phyloP scores from a whole-genome alignment of 2,329 filamentous ascomycete genomes.

The Mollisia scopiformis region DNA sequence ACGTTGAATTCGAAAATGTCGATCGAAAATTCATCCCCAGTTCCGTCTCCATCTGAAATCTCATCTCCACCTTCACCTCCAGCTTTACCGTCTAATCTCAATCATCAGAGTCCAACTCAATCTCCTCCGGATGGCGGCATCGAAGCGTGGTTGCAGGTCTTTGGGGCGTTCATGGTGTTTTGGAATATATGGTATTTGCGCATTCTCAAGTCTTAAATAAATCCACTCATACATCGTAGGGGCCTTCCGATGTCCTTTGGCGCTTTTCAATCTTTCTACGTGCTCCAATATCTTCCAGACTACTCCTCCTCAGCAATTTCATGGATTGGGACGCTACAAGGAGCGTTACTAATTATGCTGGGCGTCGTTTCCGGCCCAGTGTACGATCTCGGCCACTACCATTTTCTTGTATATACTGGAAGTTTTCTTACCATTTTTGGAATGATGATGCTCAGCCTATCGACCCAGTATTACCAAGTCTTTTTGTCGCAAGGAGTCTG shows the following conservation, averaged over 20 bases:
- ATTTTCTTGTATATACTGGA: slow-evolving; percentile 48
- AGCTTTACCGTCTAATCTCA: no score
- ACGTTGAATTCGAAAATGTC: no score
- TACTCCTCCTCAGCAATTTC: slow-evolving; percentile 49
- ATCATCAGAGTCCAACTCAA: no score
- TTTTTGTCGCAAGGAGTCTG: slow-evolving; percentile 44
- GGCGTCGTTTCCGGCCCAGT: slow-evolving; percentile 63
- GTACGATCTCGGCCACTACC: slow-evolving; percentile 64
- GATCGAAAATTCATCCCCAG: no score
- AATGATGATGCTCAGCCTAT: slow-evolving; percentile 39
- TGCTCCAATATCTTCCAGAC: no score
- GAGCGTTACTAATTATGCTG: slow-evolving; percentile 50
- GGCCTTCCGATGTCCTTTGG: no score
- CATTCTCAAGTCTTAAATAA: not conserved
- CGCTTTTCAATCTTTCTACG: no score
- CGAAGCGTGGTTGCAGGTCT: slow-evolving; percentile 57
- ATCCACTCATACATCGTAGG: no score
- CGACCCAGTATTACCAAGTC: slow-evolving; percentile 41
- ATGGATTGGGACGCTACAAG: slow-evolving; percentile 57
- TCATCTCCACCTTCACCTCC: no score
- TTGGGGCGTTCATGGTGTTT: slow-evolving; percentile 53
- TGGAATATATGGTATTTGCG: slow-evolving; percentile 54
- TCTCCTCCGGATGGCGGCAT: slow-evolving; percentile 49
- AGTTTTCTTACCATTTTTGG: slow-evolving; percentile 37
- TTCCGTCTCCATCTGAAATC: no score